Base-by-base conservation (phyloP, 805 yeast genomes). In the Wickerhamiella kurtzmanii region DNA sequence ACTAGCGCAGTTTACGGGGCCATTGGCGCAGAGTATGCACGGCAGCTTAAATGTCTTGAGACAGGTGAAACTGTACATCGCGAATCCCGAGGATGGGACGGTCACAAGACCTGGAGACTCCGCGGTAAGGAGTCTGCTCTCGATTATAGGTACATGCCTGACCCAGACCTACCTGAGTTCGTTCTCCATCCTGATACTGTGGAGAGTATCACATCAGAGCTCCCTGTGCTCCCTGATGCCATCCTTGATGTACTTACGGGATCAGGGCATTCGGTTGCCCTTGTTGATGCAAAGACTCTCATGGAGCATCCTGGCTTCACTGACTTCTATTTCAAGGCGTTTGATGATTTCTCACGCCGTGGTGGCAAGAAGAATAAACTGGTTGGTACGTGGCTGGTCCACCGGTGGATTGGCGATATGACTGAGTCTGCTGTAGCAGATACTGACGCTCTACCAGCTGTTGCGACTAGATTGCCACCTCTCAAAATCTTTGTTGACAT, bases 61-160 rank as follows among this genome's bases (percentile, higher is more conserved):
- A 50, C 50, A 0, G 75, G 75, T 0, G 55, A 60, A 35, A 53
- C 53, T 3, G 61, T 64, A 1, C 53, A 54, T n/a, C 57, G 67
- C 4, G 95, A 88, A 57, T 92, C 98, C 0, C 72, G 96, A 58
- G 92, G 95, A 17, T 92, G 96, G 96, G 80, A 81, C 56, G 96
- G 96, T 2, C 63, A 63, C 2, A 66, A 69, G 38, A 89, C 97
- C 0, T 68, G 72, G 41, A 70, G 74, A 44, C 64, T 82, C 44
- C 74, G 98, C 59, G 69, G 75, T 2, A 92, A 92, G 57, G 96
- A 89, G 60, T 74, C 75, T 37, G 74, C 84, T 0, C 73, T 83
- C 11, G 98, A 92, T 62, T 92, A 92, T 63, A 69, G 97, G 56
- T 92, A 87, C 60, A 80, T 89, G 73, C 96, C 97, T 0, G 98